Base-by-base conservation (phyloP, 2,329 filamentous ascomycete species). In the Fusarium pseudonygamai region DNA sequence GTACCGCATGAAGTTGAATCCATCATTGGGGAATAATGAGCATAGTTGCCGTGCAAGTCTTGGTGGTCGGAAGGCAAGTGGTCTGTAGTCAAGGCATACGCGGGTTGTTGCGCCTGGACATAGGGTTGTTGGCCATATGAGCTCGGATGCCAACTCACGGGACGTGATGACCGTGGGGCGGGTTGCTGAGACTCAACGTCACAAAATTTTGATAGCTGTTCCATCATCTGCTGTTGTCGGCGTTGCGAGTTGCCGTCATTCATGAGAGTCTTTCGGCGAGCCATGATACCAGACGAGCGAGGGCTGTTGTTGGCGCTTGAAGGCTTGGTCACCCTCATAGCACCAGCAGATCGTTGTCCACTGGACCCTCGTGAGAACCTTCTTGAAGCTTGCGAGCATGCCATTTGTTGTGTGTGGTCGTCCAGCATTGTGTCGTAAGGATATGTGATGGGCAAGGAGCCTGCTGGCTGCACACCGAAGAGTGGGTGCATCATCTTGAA, bases 111-210 rank as follows among this genome's bases (percentile, higher is more conserved):
- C 46, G 80, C 78, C 59, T 84, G 82, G 53, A 82, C 80, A 67
- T 81, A 80, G 22, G 83, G 79, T 77, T 79, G 73, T 49, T 80
- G 80, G 26, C 84, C 80, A 65, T 88, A 85, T 15, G 91, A 88
- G 28, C 88, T 88, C 6, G 92, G 91, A 79, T 95, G 93, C 93
- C 93, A 95, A 84, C 92, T 94, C 50, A 93, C 84, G 11, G 93
- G 92, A 46, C 93, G 88, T 59, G 82, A 82, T 43, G 85, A 81
- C 77, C 82, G 80, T 40, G 71, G 64, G 37, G 39, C 40, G 47
- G 74, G 39, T 64, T 75, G 69, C 36, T 71, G 67, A 42, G 52
- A 69, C 40, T 75, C 75, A 3, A 72, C 60, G 24, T 79, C 69
- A 59, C 79, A 78, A 50, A 74, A 76, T 45, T 75, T 55, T 43